A percentile compares a stretch with the other conserved stretches of the same genome.
phyloP scores from a whole-genome alignment of 306 rosid genomes.

The Quercus ilex region DNA sequence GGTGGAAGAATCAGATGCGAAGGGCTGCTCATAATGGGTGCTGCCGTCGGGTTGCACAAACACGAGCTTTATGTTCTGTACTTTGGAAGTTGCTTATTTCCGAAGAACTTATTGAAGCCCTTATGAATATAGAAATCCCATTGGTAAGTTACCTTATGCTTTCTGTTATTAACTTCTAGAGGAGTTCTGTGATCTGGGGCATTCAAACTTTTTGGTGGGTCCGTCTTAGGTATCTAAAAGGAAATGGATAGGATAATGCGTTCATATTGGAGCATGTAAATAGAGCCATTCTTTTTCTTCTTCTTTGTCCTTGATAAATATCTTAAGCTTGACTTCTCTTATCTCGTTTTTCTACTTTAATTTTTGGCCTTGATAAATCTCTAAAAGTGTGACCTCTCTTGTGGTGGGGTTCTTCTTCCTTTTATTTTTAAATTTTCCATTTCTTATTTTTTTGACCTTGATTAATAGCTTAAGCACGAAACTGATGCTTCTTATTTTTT shows the following conservation, averaged over 20 bases:
- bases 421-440: not conserved
- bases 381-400: not conserved
- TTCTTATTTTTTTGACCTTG: not conserved
- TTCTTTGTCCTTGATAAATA: not conserved
- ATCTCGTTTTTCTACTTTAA: not conserved
- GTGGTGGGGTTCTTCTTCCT: not conserved
- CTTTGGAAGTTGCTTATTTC: conserved; percentile 90
- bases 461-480: not conserved
- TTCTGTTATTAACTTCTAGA: not conserved
- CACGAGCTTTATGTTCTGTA: conserved; percentile 73
- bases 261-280: not conserved
- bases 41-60: conserved; percentile 94
- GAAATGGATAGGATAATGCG: not conserved
- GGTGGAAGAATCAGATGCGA: conserved; percentile 97
- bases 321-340: not conserved
- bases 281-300: not conserved
- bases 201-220: not conserved
- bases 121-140: conserved; percentile 67
- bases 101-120: conserved; percentile 73
- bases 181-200: not conserved
- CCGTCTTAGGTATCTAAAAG: not conserved
- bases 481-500: not conserved
- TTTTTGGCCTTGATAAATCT: not conserved
- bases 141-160: conserved; percentile 49
- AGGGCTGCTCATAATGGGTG: conserved; percentile 97